phyloP scores from a whole-genome alignment of 2,329 filamentous ascomycete species.

The Metarhizium rileyi region DNA sequence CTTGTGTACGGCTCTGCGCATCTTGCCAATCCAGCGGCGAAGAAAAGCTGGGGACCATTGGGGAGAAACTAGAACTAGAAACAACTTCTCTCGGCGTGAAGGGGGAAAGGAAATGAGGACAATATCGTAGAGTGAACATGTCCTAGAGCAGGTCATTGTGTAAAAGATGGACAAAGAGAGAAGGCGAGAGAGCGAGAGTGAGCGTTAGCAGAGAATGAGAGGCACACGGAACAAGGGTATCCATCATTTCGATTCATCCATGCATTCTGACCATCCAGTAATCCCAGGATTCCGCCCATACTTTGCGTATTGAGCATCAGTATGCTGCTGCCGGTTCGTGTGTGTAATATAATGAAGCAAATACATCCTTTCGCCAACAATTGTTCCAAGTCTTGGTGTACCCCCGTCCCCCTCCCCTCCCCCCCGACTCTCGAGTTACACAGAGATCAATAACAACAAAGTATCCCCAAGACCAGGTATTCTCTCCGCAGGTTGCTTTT shows the following conservation, averaged over 20 bases:
- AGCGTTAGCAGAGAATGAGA: conserved; percentile 13
- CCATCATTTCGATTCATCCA: conserved; percentile 35
- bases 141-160: conserved; percentile 7
- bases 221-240: conserved; percentile 30
- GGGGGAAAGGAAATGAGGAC: conserved; percentile 5
- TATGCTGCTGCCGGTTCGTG: conserved; percentile 30
- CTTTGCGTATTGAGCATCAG: conserved; percentile 2
- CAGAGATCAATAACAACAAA: not conserved
- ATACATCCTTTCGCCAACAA: not conserved
- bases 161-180: conserved; percentile 10
- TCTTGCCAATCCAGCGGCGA: conserved; percentile 17
- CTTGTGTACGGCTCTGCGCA: not conserved
- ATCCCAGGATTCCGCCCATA: conserved; percentile 13
- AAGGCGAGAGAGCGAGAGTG: conserved; percentile 2
- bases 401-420: not conserved
- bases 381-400: not conserved
- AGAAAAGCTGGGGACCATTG: not conserved
- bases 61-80: not conserved
- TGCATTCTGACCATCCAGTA: conserved; percentile 31
- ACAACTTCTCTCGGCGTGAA: not conserved
- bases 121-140: conserved; percentile 11
- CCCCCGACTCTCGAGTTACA: not conserved
- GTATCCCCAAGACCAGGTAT: not conserved
- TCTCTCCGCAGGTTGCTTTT: conserved; percentile 1
- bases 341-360: conserved; percentile 24